Evolutionary conservation across 129 eudicot genomes (phyloP).

Genomic region (Calendula officinalis): DNA sequence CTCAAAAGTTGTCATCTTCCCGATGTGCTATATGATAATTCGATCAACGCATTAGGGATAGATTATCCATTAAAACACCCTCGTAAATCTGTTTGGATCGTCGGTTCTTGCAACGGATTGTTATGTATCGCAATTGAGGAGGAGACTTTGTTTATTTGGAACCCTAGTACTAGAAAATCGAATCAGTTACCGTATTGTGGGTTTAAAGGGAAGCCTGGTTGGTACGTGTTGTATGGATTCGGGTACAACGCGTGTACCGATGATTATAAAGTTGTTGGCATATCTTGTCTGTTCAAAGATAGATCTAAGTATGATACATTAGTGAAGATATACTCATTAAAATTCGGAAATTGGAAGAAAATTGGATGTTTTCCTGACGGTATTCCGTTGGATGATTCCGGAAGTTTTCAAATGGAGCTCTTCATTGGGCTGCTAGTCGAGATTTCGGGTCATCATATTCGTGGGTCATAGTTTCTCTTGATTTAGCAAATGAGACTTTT

Average conservation of each 20-base stretch:
- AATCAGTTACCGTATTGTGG: slow-evolving; percentile 31
- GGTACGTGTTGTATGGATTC: slow-evolving; percentile 42
- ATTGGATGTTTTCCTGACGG: slow-evolving; percentile 39
- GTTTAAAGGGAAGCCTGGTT: slow-evolving; percentile 18
- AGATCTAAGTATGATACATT: slow-evolving; percentile 25
- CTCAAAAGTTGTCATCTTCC: slow-evolving; percentile 27
- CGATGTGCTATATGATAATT: slow-evolving; percentile 11
- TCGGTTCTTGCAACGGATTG: slow-evolving; percentile 56
- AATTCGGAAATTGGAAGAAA: slow-evolving; percentile 43
- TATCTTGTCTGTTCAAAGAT: slow-evolving; percentile 30
- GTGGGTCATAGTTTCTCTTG: slow-evolving; percentile 48
- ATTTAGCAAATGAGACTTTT: slow-evolving; percentile 35
- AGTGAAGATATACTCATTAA: slow-evolving; percentile 47
- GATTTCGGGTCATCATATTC: not conserved
- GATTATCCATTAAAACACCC: slow-evolving; percentile 48
- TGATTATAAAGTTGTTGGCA: slow-evolving; percentile 62
- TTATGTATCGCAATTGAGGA: slow-evolving; percentile 45
- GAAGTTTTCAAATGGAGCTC: slow-evolving; percentile 45
- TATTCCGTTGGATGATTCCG: slow-evolving; percentile 38
- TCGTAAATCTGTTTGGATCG: slow-evolving; percentile 28
- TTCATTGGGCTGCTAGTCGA: slow-evolving; percentile 53
- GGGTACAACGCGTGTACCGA: slow-evolving; percentile 46
- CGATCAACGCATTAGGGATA: slow-evolving; percentile 18
- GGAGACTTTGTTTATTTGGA: slow-evolving; percentile 48
- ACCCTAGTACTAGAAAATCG: slow-evolving; percentile 46